These are phyloP conservation scores for Epichloe scottii DNA, from an alignment of 2,329 filamentous ascomycete species.

Conservation along the genomic window DNA sequence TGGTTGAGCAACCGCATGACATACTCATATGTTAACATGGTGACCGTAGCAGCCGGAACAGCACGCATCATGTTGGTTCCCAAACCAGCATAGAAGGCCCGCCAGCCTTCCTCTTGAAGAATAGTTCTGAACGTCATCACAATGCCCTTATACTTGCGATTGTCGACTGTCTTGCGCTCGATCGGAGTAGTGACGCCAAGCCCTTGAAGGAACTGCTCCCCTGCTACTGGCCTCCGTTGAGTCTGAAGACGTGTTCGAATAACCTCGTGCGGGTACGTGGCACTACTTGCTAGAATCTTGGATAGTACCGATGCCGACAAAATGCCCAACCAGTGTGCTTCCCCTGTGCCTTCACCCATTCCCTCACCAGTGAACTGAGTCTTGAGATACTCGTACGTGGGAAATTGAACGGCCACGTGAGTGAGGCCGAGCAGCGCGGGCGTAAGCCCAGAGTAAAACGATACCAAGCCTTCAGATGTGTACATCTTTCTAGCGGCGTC, in stretches of 20 bases:
- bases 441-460: conserved; percentile 91
- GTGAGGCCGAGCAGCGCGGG: conserved; percentile 84
- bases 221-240: conserved; percentile 60
- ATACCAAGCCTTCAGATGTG: conserved; percentile 68
- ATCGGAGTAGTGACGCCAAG: conserved; percentile 29
- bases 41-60: conserved; percentile 89
- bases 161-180: conserved; percentile 15
- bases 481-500: conserved; percentile 98
- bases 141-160: conserved; percentile 62
- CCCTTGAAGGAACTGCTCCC: conserved; percentile 38
- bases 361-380: conserved; percentile 78
- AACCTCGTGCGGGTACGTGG: conserved; percentile 95
- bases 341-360: conserved; percentile 54
- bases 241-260: conserved; percentile 89
- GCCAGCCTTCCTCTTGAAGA: conserved; percentile 82
- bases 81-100: conserved; percentile 92
- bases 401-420: conserved; percentile 95
- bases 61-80: conserved; percentile 96
- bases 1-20: conserved; percentile 41
- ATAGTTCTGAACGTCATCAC: conserved; percentile 75
- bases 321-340: conserved; percentile 69
- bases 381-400: conserved; percentile 88
- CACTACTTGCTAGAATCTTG: conserved; percentile 87
- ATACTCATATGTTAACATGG: conserved; percentile 94
- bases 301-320: conserved; percentile 81